A percentile compares a stretch with the other conserved stretches of the same genome.
Conservation (phyloP, 2,329 filamentous ascomycete species). For the Cadophora luteo-olivacea region DNA sequence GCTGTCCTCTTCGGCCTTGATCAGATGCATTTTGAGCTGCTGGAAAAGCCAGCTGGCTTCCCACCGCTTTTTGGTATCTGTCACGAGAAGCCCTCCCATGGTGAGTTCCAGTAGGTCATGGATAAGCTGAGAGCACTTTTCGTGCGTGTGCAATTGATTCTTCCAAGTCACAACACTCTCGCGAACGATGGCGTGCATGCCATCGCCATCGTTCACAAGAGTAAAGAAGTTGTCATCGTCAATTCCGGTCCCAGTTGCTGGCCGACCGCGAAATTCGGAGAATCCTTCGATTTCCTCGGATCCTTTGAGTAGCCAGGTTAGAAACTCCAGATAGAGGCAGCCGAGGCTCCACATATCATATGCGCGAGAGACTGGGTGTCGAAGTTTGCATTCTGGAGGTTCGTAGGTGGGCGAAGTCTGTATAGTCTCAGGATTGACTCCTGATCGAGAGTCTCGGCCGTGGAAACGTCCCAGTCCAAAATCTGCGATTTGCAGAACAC, state of each 20-base stretch:
- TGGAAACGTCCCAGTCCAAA: conserved; percentile 44
- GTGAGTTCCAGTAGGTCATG: conserved; percentile 32
- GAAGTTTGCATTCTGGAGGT: conserved; percentile 48
- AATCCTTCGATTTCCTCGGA: conserved; percentile 29
- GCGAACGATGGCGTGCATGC: conserved; percentile 20
- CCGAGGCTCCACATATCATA: conserved; percentile 49
- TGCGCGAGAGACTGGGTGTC: conserved; percentile 42
- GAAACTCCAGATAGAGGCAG: conserved; percentile 47
- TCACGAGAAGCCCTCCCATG: conserved; percentile 28
- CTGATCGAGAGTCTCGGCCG: conserved; percentile 43
- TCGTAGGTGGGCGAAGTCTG: conserved; percentile 45
- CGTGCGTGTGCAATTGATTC: conserved; percentile 21
- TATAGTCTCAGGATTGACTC: conserved; percentile 32
- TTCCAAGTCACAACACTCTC: conserved; percentile 25
- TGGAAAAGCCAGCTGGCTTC: conserved; percentile 14
- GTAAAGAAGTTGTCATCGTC: conserved; percentile 39
- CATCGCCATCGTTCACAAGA: conserved; percentile 11
- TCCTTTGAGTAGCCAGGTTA: conserved; percentile 47
- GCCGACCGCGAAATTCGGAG: conserved; percentile 22
- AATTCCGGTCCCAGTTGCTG: conserved; percentile 15
- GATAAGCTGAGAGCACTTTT: conserved; percentile 31
- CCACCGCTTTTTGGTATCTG: conserved; percentile 21
- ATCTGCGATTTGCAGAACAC: conserved; percentile 34
- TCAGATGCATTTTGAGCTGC: conserved; percentile 10
- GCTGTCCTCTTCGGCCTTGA: conserved; percentile 16